A percentile compares a stretch with the other conserved stretches of the same genome.
Evolutionary conservation across 129 eudicot species (phyloP).

Genomic region (Sambucus nigra): DNA sequence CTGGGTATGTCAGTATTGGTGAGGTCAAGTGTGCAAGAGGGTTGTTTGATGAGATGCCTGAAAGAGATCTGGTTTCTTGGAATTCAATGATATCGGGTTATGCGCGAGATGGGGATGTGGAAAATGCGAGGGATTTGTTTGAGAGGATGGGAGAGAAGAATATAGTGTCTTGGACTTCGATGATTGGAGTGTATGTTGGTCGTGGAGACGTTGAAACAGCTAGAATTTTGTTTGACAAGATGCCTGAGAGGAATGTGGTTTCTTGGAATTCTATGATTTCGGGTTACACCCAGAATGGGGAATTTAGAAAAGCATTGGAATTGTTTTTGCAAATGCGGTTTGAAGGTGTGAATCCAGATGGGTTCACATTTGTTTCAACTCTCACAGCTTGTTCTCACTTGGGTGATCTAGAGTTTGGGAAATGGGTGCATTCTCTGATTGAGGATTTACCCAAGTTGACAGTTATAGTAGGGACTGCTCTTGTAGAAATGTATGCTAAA

Average conservation of each 20-base stretch:
- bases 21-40: constrained; percentile 16
- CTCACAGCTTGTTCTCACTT: constrained; percentile 40
- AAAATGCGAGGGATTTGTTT: constrained; percentile 20
- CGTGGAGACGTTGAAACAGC: constrained; percentile 18
- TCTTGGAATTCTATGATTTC: constrained; percentile 37
- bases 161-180: constrained; percentile 30
- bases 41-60: constrained; percentile 32
- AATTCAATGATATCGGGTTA: constrained; percentile 26
- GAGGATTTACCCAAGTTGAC: constrained; percentile 24
- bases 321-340: constrained; percentile 35
- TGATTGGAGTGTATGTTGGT: constrained; percentile 17
- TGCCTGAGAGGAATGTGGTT: constrained; percentile 30
- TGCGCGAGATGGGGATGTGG: constrained; percentile 17
- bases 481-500: constrained; percentile 48
- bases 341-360: constrained; percentile 29
- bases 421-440: constrained; percentile 32
- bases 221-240: constrained; percentile 10
- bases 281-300: constrained; percentile 17
- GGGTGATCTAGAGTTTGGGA: constrained; percentile 41
- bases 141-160: constrained; percentile 22
- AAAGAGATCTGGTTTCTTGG: constrained; percentile 22
- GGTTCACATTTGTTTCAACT: constrained; percentile 33
- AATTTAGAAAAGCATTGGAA: constrained; percentile 29
- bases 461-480: constrained; percentile 32
- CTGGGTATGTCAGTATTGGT: constrained; percentile 12